A percentile compares a stretch with the other conserved stretches of the same genome.
Conservation (phyloP, 2,329 filamentous ascomycete species). For the Colletotrichum zoysiae region DNA sequence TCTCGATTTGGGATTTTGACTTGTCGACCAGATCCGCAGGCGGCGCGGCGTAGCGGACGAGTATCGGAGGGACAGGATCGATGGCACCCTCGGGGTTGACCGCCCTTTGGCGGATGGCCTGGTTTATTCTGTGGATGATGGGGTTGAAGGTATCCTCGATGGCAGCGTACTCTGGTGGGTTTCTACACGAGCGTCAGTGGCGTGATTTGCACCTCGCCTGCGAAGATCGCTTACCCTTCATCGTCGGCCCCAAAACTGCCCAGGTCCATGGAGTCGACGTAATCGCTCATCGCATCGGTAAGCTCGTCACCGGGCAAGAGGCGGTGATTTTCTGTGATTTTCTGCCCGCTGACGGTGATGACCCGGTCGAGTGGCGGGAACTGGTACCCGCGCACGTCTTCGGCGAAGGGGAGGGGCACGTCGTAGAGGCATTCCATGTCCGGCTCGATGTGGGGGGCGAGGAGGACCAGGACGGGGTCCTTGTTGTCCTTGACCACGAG, state of each 20-base stretch:
- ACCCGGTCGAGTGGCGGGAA: conserved; percentile 93
- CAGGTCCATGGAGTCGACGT: conserved; percentile 94
- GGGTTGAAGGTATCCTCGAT: conserved; percentile 89
- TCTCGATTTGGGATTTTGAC: conserved; percentile 69
- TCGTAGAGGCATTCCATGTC: conserved; percentile 90
- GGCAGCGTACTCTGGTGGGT: conserved; percentile 75
- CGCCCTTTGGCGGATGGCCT: conserved; percentile 86
- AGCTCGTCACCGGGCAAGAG: conserved; percentile 83
- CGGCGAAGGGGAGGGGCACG: conserved; percentile 89
- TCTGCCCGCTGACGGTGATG: conserved; percentile 86
- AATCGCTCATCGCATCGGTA: conserved; percentile 85
- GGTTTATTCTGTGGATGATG: conserved; percentile 87
- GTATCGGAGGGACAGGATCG: conserved; percentile 70
- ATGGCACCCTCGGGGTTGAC: conserved; percentile 76
- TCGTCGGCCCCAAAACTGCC: conserved; percentile 78
- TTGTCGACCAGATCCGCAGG: conserved; percentile 74
- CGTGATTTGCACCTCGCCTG: too few species aligned
- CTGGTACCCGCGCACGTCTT: conserved; percentile 90
- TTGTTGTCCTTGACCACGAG: conserved; percentile 88
- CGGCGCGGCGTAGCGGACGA: conserved; percentile 80
- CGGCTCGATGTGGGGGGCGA: conserved; percentile 83
- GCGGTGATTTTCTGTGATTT: conserved; percentile 79
- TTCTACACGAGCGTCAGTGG: conserved; percentile 48
- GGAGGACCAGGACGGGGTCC: conserved; percentile 79
- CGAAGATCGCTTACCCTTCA: conserved; percentile 71